These are phyloP conservation scores for Didymella arachidicola DNA, from an alignment of 2,329 filamentous ascomycete genomes.

Conservation along the genomic window DNA sequence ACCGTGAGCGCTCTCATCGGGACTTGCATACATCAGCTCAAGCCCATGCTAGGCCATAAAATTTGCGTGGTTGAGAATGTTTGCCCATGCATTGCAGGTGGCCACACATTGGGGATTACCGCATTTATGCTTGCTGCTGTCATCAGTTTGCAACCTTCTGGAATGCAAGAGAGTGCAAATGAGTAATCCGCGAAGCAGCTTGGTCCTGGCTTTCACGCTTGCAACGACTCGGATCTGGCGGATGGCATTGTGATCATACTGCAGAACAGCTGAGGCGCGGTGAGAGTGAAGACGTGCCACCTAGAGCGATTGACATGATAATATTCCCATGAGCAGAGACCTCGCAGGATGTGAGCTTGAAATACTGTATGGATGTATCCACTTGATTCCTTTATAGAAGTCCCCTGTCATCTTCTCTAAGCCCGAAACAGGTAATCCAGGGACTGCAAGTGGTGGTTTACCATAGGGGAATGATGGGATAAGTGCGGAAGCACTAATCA, in stretches of 20 bases:
- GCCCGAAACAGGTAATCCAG: too few relatives aligned
- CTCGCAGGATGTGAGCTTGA: background rate
- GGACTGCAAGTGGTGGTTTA: background rate
- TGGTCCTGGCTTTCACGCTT: background rate
- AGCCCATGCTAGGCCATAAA: background rate
- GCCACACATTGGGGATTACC: background rate
- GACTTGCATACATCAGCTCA: background rate
- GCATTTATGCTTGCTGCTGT: background rate
- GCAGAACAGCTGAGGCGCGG: background rate
- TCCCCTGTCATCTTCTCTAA: background rate
- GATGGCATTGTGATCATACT: background rate
- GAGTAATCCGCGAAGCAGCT: background rate
- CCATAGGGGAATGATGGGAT: background rate
- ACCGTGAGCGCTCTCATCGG: background rate
- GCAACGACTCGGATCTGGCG: background rate
- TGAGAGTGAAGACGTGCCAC: background rate
- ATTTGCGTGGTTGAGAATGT: background rate
- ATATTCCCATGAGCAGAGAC: background rate
- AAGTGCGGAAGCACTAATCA: slow-evolving; percentile 10
- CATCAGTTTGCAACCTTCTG: background rate
- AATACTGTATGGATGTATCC: background rate
- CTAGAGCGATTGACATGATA: background rate
- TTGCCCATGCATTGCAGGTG: background rate
- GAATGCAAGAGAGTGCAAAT: background rate
- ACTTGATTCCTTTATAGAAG: background rate